These are phyloP conservation scores for Chytriomyces confervae DNA, from an alignment of 192 early-diverging fungal species.

Conservation along the genomic window DNA sequence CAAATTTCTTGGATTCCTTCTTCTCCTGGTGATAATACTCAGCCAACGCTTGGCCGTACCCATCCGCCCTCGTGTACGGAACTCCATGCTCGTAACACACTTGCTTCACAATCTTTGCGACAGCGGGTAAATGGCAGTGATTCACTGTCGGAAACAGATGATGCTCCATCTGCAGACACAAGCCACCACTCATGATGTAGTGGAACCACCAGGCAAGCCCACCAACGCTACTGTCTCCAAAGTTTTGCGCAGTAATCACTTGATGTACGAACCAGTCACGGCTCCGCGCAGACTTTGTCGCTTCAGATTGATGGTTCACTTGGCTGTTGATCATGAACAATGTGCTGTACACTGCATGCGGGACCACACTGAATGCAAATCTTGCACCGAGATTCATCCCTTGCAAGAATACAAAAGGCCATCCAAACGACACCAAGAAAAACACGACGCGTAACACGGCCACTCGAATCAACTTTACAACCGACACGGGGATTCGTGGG, in stretches of 20 bases:
- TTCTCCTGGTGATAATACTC: slow-evolving; percentile 1
- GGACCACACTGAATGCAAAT: slow-evolving; percentile 8
- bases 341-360: slow-evolving; percentile 2
- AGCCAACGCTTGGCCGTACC: slow-evolving; percentile 19
- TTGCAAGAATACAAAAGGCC: not conserved
- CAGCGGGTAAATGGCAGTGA: slow-evolving; percentile 12
- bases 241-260: slow-evolving; percentile 31
- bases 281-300: not conserved
- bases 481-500: slow-evolving; percentile 1
- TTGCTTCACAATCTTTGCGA: slow-evolving; percentile 1
- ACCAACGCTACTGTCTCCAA: slow-evolving; percentile 1
- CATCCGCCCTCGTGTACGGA: slow-evolving; percentile 8
- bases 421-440: not conserved
- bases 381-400: not conserved
- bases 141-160: slow-evolving; percentile 76
- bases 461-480: not conserved
- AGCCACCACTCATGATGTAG: slow-evolving; percentile 68
- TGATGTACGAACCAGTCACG: slow-evolving; percentile 27
- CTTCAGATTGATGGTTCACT: slow-evolving; percentile 22
- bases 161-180: slow-evolving; percentile 88
- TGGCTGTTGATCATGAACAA: slow-evolving; percentile 37
- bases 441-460: not conserved
- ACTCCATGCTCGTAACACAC: slow-evolving; percentile 8
- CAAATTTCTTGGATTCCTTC: too few relatives aligned
- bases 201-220: slow-evolving; percentile 23